These are phyloP conservation scores for Francoa sonchifolia DNA, from an alignment of 441 rosid genomes.

Conservation along the genomic window DNA sequence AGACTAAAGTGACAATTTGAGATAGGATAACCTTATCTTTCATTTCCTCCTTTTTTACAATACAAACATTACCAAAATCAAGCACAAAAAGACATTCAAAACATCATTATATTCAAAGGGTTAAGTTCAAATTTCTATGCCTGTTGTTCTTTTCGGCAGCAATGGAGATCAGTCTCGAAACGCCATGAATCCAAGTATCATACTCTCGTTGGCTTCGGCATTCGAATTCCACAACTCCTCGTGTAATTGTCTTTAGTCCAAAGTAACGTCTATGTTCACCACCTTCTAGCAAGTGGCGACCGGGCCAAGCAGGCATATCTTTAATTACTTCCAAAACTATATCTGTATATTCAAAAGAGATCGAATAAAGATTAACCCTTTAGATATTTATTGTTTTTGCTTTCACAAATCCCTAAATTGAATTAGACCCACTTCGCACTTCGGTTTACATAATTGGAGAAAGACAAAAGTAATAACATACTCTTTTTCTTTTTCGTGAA, in stretches of 20 bases:
- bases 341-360: constrained; percentile 34
- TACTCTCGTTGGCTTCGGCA: constrained; percentile 75
- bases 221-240: constrained; percentile 74
- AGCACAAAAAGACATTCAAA: constrained; percentile 10
- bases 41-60: constrained; percentile 9
- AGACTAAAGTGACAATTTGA: too few relatives aligned
- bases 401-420: constrained; percentile 50
- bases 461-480: constrained; percentile 39
- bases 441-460: constrained; percentile 33
- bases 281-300: constrained; percentile 73
- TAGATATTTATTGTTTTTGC: constrained; percentile 24
- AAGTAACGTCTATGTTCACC: constrained; percentile 77
- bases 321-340: constrained; percentile 62
- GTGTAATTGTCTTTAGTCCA: constrained; percentile 45
- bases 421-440: constrained; percentile 44
- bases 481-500: constrained; percentile 97
- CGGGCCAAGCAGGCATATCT: constrained; percentile 84
- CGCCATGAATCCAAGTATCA: constrained; percentile 90
- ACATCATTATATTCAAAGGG: constrained; percentile 1
- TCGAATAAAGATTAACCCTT: constrained; percentile 20
- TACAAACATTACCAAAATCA: constrained; percentile 15
- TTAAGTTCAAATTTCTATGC: constrained; percentile 33
- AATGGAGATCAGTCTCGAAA: constrained; percentile 66
- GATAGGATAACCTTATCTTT: too few relatives aligned
- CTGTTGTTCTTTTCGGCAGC: constrained; percentile 50